phyloP scores from a whole-genome alignment of 2,329 filamentous ascomycete species.

The Aspergillus sp. region DNA sequence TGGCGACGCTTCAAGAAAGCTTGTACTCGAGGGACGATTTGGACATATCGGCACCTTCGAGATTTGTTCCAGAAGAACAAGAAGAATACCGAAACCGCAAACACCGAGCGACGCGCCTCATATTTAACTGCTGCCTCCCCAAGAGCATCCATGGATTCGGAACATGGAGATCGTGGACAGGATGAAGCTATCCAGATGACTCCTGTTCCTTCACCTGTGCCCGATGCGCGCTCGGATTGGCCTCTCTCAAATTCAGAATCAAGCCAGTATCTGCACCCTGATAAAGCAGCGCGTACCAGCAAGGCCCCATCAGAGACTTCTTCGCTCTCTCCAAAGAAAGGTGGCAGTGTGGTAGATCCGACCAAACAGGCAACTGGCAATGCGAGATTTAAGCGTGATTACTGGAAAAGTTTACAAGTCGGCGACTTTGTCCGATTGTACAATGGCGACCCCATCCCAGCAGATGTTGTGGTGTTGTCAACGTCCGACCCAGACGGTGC shows the following conservation, averaged over 20 bases:
- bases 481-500: conserved; percentile 92
- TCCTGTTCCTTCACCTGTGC: conserved; percentile 79
- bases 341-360: conserved; percentile 72
- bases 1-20: conserved; percentile 95
- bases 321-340: conserved; percentile 41
- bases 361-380: conserved; percentile 64
- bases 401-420: conserved; percentile 93
- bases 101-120: conserved; percentile 64
- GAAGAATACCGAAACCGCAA: conserved; percentile 17
- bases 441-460: conserved; percentile 92
- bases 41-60: conserved; percentile 55
- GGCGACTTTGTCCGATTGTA: conserved; percentile 96
- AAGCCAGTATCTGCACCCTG: conserved; percentile 31
- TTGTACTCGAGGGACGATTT: conserved; percentile 62
- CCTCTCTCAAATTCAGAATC: conserved; percentile 33
- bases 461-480: conserved; percentile 86
- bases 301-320: conserved; percentile 25
- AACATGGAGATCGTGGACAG: conserved; percentile 43
- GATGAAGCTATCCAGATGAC: conserved; percentile 89
- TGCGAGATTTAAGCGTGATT: conserved; percentile 86
- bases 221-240: conserved; percentile 51
- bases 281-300: conserved; percentile 29
- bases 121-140: conserved; percentile 60
- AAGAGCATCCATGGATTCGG: conserved; percentile 57
- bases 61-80: conserved; percentile 52